Percentiles rank a stretch among this genome's conserved stretches.
Conservation (phyloP, 148 eudicot genomes). For the Oxyria digyna region DNA sequence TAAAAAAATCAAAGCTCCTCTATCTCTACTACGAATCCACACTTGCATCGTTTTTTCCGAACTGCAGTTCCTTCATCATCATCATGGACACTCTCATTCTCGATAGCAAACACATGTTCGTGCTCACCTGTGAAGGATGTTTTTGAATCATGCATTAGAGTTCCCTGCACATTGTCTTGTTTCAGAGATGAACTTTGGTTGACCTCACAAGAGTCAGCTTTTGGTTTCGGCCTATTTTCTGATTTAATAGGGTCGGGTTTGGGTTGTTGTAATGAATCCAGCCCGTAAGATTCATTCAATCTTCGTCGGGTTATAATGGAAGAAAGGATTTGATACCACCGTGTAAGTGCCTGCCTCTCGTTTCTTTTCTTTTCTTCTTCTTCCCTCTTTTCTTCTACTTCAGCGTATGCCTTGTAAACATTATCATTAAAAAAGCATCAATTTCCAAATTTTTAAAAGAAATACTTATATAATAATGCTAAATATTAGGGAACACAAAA, state of each 20-base stretch:
- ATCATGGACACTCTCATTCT: slow-evolving; percentile 22
- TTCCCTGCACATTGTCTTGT: slow-evolving; percentile 15
- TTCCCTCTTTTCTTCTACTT: slow-evolving; percentile 72
- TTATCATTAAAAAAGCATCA: neutral
- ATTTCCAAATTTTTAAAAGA: too few relatives aligned
- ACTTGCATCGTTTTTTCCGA: slow-evolving; percentile 47
- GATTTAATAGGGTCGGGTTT: slow-evolving; percentile 12
- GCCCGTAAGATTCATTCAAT: slow-evolving; percentile 47
- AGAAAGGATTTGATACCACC: slow-evolving; percentile 96
- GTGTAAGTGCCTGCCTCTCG: slow-evolving; percentile 59
- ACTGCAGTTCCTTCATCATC: slow-evolving; percentile 34
- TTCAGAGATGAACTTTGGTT: slow-evolving; percentile 5
- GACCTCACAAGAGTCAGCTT: slow-evolving; percentile 9
- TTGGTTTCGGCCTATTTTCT: slow-evolving; percentile 11
- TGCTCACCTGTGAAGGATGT: slow-evolving; percentile 27
- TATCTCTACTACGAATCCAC: slow-evolving; percentile 72
- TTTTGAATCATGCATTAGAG: slow-evolving; percentile 10
- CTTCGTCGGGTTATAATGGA: slow-evolving; percentile 74
- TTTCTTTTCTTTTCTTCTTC: slow-evolving; percentile 57
- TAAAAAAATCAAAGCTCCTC: slow-evolving; percentile 49
- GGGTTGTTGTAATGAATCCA: slow-evolving; percentile 20
- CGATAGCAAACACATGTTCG: slow-evolving; percentile 52
- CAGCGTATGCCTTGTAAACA: slow-evolving; percentile 62
- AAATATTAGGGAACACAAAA: too few relatives aligned
- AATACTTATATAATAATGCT: too few relatives aligned